Evolutionary conservation across 31 red algal species (phyloP), one percentile per base, ranked within the genome.

Genomic region (Odonthalia washingtoniensis): DNA sequence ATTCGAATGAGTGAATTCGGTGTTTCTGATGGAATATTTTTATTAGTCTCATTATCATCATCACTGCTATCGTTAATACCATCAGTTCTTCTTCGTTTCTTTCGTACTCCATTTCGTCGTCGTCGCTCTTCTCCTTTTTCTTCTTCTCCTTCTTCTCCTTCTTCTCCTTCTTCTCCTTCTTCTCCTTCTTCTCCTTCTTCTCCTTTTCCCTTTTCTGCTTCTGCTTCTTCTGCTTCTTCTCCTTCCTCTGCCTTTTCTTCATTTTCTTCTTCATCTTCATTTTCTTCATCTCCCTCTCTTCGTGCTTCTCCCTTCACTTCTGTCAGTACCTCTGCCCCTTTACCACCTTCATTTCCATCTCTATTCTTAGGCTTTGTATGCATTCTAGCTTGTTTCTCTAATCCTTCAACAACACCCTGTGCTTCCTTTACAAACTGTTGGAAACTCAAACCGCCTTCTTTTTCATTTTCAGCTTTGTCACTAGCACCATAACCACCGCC

Each of bases 81-180:
- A n/a, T n/a, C n/a, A n/a, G n/a, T n/a, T n/a, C n/a, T n/a, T n/a
- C n/a, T n/a, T n/a, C n/a, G n/a, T n/a, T n/a, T n/a, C n/a, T n/a
- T n/a, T n/a, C n/a, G n/a, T n/a, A n/a, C n/a, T n/a, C n/a, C n/a
- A n/a, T n/a, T n/a, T n/a, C n/a, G n/a, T n/a, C n/a, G n/a, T n/a
- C n/a, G n/a, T n/a, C n/a, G n/a, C n/a, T n/a, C n/a, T n/a, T n/a
- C n/a, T n/a, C n/a, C n/a, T n/a, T n/a, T n/a, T n/a, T n/a, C n/a
- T n/a, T n/a, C n/a, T 38, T 27, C 44, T 79, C 45, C 45, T 26
- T 49, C 44, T 27, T 37, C 38, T n/a, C 42, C 42, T 76, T 41
- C 14, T 52, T 43, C 42, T 26, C 37, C n/a, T 79, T 72, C 5
- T 70, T 67, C n/a, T 70, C 76, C 24, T 72, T 38, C 26, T 26